Conservation (phyloP, 1,284 basidiomycete genomes). For the Dichomitus squalens region DNA sequence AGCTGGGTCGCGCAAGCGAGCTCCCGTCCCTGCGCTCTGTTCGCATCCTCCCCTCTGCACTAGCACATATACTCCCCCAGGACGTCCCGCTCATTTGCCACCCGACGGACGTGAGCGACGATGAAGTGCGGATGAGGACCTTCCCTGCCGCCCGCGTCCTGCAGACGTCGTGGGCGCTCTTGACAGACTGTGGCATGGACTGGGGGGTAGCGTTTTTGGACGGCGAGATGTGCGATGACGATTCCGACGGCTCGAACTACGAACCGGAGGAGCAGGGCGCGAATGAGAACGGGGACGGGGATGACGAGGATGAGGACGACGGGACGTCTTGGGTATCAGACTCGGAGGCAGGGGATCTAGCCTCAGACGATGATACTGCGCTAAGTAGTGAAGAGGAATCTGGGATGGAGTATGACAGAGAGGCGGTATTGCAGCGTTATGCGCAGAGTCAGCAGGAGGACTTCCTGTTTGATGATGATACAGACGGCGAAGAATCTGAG, state of each 20-base stretch:
- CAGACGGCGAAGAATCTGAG: no score
- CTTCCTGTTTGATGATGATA: background rate
- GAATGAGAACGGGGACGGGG: no score
- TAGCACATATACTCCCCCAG: background rate
- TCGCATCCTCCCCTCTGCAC: background rate
- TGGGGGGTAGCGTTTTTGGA: background rate
- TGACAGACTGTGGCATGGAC: background rate
- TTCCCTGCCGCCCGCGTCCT: background rate
- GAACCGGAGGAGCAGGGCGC: background rate
- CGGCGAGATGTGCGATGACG: background rate
- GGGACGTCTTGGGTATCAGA: background rate
- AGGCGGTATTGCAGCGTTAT: background rate
- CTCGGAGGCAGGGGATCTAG: background rate
- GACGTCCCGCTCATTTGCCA: background rate
- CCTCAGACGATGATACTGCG: background rate
- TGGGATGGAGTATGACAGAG: background rate
- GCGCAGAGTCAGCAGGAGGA: background rate
- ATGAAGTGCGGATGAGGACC: background rate
- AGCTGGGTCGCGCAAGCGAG: background rate
- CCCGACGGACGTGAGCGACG: background rate
- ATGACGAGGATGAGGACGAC: background rate
- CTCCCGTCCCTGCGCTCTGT: background rate
- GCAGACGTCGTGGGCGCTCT: slow-evolving; percentile 9
- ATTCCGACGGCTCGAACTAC: background rate
- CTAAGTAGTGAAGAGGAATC: background rate